phyloP scores from a whole-genome alignment of 2,329 filamentous ascomycete genomes.

The Talaromyces sp. region DNA sequence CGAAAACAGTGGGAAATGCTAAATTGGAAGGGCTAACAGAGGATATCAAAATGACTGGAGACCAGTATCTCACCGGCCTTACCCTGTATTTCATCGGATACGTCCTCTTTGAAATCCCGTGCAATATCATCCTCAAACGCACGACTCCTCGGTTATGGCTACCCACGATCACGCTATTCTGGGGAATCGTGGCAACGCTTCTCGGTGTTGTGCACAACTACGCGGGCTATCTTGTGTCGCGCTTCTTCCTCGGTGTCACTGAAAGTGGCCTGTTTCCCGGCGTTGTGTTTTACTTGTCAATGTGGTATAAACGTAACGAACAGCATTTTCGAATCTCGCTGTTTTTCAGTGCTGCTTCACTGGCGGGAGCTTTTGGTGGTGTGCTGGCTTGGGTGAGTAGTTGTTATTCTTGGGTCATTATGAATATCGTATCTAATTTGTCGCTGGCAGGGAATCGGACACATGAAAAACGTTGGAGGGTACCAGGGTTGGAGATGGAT shows the following conservation, averaged over 20 bases:
- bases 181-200: conserved; percentile 16
- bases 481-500: conserved; percentile 37
- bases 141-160: conserved; percentile 36
- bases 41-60: conserved; percentile 56
- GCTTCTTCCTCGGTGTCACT: conserved; percentile 56
- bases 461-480: conserved; percentile 65
- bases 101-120: conserved; percentile 24
- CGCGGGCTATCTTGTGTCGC: conserved; percentile 41
- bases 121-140: conserved; percentile 23
- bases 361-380: conserved; percentile 64
- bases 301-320: conserved; percentile 61
- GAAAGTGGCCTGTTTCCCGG: conserved; percentile 55
- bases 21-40: conserved; percentile 60
- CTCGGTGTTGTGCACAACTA: conserved; percentile 15
- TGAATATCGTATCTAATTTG: conserved; percentile 64
- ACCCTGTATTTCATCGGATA: conserved; percentile 48
- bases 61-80: conserved; percentile 67
- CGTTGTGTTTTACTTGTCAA: conserved; percentile 55
- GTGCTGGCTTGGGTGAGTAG: conserved; percentile 60
- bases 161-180: conserved; percentile 38
- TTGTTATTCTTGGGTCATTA: not conserved
- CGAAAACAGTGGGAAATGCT: conserved; percentile 54
- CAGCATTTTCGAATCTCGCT: conserved; percentile 56
- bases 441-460: conserved; percentile 83
- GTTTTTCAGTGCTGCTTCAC: conserved; percentile 55